Percentiles rank a stretch among this genome's conserved stretches.
Evolutionary conservation across 257 asterid genomes (phyloP).

Genomic region (Verbascum thapsus): DNA sequence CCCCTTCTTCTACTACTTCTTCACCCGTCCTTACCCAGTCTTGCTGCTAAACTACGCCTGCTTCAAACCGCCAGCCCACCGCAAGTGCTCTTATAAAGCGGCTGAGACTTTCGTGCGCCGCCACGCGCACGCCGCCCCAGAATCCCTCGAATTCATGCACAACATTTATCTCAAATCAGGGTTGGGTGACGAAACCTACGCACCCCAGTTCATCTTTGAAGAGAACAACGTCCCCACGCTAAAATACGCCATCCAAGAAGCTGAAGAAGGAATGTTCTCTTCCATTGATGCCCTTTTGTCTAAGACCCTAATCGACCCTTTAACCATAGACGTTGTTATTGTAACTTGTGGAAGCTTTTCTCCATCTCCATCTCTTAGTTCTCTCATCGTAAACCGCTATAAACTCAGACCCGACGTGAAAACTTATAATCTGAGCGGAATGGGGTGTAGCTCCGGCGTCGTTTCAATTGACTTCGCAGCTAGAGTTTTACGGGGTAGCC

Average conservation of each 20-base stretch:
- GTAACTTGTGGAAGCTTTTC: conserved; percentile 65
- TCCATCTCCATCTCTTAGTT: conserved; percentile 58
- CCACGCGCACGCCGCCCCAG: conserved; percentile 22
- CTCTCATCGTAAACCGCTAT: conserved; percentile 53
- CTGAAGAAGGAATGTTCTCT: conserved; percentile 59
- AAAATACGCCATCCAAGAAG: conserved; percentile 56
- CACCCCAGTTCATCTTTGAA: conserved; percentile 58
- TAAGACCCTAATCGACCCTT: conserved; percentile 45
- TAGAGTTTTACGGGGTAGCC: conserved; percentile 46
- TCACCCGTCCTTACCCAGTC: conserved; percentile 42
- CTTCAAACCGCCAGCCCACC: conserved; percentile 62
- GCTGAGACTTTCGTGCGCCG: conserved; percentile 52
- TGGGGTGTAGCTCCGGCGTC: conserved; percentile 77
- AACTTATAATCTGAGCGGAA: conserved; percentile 63
- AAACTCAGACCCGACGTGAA: conserved; percentile 58
- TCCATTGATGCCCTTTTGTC: conserved; percentile 48
- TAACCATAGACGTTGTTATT: conserved; percentile 48
- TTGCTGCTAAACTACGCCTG: conserved; percentile 58
- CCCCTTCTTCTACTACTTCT: conserved; percentile 27
- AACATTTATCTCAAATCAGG: conserved; percentile 60
- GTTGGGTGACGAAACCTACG: conserved; percentile 67
- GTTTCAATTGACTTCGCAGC: conserved; percentile 57
- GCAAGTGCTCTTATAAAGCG: conserved; percentile 42
- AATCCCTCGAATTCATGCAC: conserved; percentile 51
- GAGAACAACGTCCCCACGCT: conserved; percentile 36